A percentile compares a stretch with the other conserved stretches of the same genome.
Evolutionary conservation across 2,329 filamentous ascomycete species (phyloP).

Genomic region (Stachybotrys elegans): DNA sequence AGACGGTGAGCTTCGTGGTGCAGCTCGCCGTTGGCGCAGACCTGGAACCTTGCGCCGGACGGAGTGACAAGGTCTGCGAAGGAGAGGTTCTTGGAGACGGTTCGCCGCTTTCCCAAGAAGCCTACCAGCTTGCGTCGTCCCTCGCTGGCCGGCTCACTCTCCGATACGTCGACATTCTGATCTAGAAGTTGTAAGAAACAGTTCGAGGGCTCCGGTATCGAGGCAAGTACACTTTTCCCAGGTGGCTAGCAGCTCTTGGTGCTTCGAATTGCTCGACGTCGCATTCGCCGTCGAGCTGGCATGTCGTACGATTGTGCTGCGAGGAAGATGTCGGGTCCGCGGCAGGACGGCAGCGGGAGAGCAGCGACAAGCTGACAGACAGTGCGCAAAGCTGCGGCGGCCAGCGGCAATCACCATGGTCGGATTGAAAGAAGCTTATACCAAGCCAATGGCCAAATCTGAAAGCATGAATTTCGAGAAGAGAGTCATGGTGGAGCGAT

Average conservation of each 20-base stretch:
- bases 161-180: constrained; percentile 16
- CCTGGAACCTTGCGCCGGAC: constrained; percentile 36
- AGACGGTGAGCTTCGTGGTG: constrained; percentile 30
- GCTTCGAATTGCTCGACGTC: too few relatives aligned
- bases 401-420: too few relatives aligned
- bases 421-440: too few relatives aligned
- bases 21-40: constrained; percentile 34
- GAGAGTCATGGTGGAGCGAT: too few relatives aligned
- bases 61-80: constrained; percentile 57
- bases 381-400: too few relatives aligned
- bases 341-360: too few relatives aligned
- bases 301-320: too few relatives aligned
- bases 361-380: too few relatives aligned
- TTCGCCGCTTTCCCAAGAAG: constrained; percentile 64
- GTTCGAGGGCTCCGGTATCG: background rate
- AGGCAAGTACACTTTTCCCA: constrained; percentile 26
- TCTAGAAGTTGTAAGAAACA: constrained; percentile 16
- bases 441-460: too few relatives aligned
- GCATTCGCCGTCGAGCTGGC: too few relatives aligned
- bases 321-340: too few relatives aligned
- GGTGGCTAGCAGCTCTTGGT: constrained; percentile 17
- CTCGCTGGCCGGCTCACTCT: constrained; percentile 8
- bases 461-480: too few relatives aligned
- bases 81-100: constrained; percentile 62
- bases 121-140: constrained; percentile 43